Evolutionary conservation across 768 basidiomycete species (phyloP), one percentile per base, ranked within the genome.

Genomic region (Ephemerocybe angulata): DNA sequence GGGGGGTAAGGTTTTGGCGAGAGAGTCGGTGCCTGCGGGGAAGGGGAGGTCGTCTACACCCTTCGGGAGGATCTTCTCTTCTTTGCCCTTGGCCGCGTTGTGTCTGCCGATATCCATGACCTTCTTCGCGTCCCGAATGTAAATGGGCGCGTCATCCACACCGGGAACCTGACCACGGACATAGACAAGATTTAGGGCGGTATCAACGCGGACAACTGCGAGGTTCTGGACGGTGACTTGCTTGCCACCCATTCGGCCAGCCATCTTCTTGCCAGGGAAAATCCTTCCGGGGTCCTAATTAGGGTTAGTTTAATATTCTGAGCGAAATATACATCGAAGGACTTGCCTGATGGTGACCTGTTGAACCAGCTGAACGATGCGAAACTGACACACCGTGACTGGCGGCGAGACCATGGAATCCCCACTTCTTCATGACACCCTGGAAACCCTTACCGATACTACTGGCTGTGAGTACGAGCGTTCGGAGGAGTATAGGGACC

Each of bases 221-320:
- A 98, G 84, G 66, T 98, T 98, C 65, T 96, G 93, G 13, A 80
- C 78, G 7, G 96, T 98, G 8, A 82, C 81, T 37, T 86, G 85
- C 58, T 83, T 78, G 53, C 85, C 88, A 48, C 97, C 97, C 78
- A 98, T 86, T 22, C 86, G 87, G 30, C 97, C 97, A 10, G 96
- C 85, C 96, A 97, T 98, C 77, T 98, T 98, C 76, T 94, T 97
- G 33, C 97, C 97, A 3, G 97, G 97, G 74, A 90, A 93, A 4
- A 98, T 80, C 63, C 97, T 86, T 44, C 97, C 97, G 24, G 97
- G 96, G 64, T 97, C 94, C 94, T 98, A 57, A 12, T 59, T 15
- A 57, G 47, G 46, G 53, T 56, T 31, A 50, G 27, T 41, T 30
- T 40, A 43, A 49, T n/a, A n/a, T n/a, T n/a, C n/a, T 30, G 29